Conservation (phyloP, 2,329 filamentous ascomycete genomes). For the Exophiala calicioides region DNA sequence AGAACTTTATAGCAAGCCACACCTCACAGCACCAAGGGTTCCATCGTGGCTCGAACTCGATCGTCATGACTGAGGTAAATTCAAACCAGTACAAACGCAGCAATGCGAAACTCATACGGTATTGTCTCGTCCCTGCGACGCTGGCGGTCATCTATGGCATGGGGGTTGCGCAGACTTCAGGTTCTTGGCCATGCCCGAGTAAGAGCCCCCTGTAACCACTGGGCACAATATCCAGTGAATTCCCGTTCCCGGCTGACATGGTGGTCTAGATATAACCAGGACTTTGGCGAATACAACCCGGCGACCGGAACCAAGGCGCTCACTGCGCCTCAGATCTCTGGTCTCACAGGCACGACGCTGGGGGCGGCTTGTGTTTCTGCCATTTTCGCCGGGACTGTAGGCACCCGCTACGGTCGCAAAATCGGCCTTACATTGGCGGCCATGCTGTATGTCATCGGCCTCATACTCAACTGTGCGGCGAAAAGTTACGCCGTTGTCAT, state of each 20-base stretch:
- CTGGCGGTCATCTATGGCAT: constrained; percentile 2
- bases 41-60: neutral
- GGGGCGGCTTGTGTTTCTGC: constrained; percentile 12
- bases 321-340: constrained; percentile 13
- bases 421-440: constrained; percentile 11
- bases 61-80: neutral
- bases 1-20: neutral
- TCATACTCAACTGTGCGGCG: constrained; percentile 9
- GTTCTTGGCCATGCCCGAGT: constrained; percentile 3
- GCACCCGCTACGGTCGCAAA: constrained; percentile 12
- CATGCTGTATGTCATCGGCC: constrained; percentile 6
- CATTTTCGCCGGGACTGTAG: constrained; percentile 11
- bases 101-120: neutral
- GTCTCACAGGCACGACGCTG: constrained; percentile 11
- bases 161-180: constrained; percentile 2
- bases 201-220: neutral
- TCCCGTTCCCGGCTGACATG: neutral
- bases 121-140: neutral
- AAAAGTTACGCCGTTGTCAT: constrained; percentile 11
- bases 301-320: constrained; percentile 6
- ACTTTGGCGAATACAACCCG: constrained; percentile 8
- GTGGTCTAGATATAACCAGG: constrained; percentile 1
- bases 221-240: neutral
- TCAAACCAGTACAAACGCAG: constrained; percentile 4
- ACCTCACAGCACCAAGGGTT: neutral